Base-by-base conservation (phyloP, 768 basidiomycete genomes). In the Tricholoma matsutake region DNA sequence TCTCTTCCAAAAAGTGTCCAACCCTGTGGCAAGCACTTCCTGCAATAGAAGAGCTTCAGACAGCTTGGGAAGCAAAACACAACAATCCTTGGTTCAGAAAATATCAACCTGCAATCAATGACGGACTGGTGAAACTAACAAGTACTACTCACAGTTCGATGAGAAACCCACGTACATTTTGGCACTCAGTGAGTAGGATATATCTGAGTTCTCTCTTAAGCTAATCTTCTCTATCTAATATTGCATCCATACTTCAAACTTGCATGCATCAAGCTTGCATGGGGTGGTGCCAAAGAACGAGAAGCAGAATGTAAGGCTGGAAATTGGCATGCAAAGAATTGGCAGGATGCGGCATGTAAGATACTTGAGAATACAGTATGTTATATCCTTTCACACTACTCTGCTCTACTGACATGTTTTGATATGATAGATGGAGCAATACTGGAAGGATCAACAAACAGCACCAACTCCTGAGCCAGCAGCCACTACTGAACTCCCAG, bases 241-340 rank as follows among this genome's bases (percentile, higher is more conserved):
- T 6, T 39, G 4, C 72, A 75, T 54, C 73, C 67, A 0, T 76
- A 72, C 52, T 75, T 65, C 60, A 75, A 75, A 22, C 60, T 75
- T 0, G 22, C 54, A 0, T 75, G 71, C 57, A 69, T 71, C 18
- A 43, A 68, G 41, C n/a, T 64, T 28, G 45, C 49, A 2, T 72
- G 73, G 71, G 71, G 71, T 35, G 67, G 74, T 2, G 57, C 60
- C 0, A 52, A 64, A 1, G 72, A 75, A 52, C 70, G 72, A 29
- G 61, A 39, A 7, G 63, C 29, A 2, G 63, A 66, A 54, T 54
- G 35, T 3, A 43, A 11, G 25, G 62, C 28, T 9, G 65, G 65
- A 4, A 67, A 67, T 56, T 34, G 3, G 2, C 2, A 66, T 34
- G 64, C 68, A 25, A 67, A 67, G 54, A 61, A 67, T 28, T 69